Evolutionary conservation across 176 grass and related monocot species (phyloP).

Genomic region (Triticum monococcum): DNA sequence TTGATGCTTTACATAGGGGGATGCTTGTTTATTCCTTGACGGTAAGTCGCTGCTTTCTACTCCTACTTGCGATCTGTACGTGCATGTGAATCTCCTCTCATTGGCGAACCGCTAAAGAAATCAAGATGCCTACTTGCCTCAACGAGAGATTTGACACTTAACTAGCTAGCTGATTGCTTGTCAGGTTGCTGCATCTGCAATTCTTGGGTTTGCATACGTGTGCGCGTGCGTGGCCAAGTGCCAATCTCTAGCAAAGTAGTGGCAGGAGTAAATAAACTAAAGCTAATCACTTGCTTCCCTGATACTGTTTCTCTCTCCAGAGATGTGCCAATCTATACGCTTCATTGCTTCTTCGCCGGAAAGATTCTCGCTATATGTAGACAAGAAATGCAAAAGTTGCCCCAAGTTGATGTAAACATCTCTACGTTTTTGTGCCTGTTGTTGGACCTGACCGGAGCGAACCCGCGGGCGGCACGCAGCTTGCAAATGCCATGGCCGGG

Average conservation of each 20-base stretch:
- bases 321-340: background rate
- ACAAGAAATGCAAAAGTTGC: background rate
- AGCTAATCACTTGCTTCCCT: background rate
- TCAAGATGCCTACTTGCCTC: background rate
- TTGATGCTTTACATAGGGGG: background rate
- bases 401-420: background rate
- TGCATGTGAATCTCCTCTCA: background rate
- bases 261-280: background rate
- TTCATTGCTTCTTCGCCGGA: background rate
- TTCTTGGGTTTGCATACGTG: background rate
- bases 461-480: slow-evolving; percentile 32
- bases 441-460: background rate
- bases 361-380: background rate
- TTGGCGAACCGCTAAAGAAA: background rate
- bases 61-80: background rate
- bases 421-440: background rate
- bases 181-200: background rate
- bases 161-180: background rate
- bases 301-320: background rate
- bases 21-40: background rate
- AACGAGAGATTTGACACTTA: background rate
- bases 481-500: background rate
- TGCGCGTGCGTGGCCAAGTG: background rate
- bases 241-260: background rate
- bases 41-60: background rate